These are phyloP conservation scores for Brassica incana DNA, from an alignment of 345 rosid genomes.

Conservation along the genomic window DNA sequence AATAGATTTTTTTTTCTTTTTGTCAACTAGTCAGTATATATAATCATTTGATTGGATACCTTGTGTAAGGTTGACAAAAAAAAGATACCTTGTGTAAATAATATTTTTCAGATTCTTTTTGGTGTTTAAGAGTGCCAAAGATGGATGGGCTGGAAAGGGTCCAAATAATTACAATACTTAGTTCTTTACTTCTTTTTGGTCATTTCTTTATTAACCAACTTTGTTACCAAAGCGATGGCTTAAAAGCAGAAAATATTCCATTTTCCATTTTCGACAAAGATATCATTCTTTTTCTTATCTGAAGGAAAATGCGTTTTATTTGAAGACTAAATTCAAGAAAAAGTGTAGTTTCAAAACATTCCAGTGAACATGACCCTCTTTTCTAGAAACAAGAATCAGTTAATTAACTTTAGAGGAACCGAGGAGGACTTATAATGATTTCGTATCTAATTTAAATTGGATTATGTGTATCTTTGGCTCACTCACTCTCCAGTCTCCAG, in stretches of 20 bases:
- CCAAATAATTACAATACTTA: background rate
- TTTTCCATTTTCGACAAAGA: constrained; percentile 29
- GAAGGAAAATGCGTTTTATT: background rate
- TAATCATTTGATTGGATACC: background rate
- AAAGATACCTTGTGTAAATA: background rate
- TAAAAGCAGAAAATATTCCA: constrained; percentile 26
- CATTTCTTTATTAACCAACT: background rate
- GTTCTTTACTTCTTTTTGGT: background rate
- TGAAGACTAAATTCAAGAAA: constrained; percentile 12
- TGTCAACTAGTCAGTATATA: too few relatives aligned
- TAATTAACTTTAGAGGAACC: background rate
- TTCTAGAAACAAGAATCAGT: constrained; percentile 1
- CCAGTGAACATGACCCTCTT: constrained; percentile 15
- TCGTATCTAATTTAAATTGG: background rate
- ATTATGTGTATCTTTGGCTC: background rate
- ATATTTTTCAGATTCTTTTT: background rate
- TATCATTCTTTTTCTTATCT: constrained; percentile 28
- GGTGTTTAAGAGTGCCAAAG: background rate
- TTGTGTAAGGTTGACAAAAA: too few relatives aligned
- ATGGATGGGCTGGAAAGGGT: background rate
- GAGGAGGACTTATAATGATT: background rate
- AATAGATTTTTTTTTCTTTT: too few relatives aligned
- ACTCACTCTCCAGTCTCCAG: background rate
- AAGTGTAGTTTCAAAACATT: background rate
- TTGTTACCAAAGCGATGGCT: constrained; percentile 7